Evolutionary conservation across 2,329 filamentous ascomycete genomes (phyloP).

Genomic region (Diaporthe citri): DNA sequence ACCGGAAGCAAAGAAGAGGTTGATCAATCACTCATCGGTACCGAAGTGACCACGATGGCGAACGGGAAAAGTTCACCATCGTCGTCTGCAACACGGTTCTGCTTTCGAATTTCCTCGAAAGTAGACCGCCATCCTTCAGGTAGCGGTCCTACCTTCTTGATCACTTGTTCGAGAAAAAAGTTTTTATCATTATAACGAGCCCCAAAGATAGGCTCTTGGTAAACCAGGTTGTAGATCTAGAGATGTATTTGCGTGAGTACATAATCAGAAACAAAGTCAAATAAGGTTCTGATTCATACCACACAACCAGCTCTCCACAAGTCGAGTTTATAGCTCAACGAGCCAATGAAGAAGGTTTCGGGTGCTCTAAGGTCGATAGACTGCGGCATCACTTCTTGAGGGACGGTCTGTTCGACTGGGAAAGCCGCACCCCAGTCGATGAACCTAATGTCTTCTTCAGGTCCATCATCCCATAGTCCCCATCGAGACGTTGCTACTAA

Average conservation of each 20-base stretch:
- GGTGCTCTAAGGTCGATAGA: not conserved
- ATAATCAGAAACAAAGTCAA: not conserved
- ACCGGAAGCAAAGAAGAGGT: not conserved
- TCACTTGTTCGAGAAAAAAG: slow-evolving; percentile 5
- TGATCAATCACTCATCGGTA: not conserved
- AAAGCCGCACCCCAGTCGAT: not conserved
- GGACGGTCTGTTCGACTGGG: not conserved
- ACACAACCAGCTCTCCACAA: slow-evolving; percentile 1
- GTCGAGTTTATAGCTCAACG: not conserved
- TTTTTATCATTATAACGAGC: not conserved
- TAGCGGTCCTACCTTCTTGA: not conserved
- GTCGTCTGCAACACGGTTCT: not conserved
- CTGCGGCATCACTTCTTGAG: not conserved
- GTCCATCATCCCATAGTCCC: not conserved
- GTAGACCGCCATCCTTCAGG: not conserved
- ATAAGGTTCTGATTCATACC: not conserved
- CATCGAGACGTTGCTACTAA: not conserved
- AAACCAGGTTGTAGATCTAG: not conserved
- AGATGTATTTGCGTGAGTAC: not conserved
- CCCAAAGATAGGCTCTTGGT: not conserved
- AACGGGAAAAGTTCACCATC: not conserved
- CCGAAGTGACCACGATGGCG: not conserved
- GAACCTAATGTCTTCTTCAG: not conserved
- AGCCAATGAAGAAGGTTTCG: not conserved
- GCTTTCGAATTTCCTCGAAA: not conserved